Base-by-base conservation (phyloP, 768 basidiomycete genomes). In the Suillus brevipes region DNA sequence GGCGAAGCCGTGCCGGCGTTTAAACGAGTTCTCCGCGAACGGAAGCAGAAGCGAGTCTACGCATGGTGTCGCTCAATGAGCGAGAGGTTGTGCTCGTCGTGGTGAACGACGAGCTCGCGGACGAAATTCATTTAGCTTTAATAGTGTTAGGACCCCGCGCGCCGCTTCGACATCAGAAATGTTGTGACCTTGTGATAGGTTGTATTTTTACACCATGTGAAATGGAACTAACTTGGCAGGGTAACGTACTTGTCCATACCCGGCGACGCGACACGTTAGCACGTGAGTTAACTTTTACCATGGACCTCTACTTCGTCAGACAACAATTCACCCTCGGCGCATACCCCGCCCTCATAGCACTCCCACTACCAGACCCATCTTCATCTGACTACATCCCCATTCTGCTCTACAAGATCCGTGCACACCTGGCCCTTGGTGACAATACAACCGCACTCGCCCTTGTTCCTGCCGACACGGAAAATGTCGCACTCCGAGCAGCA, bases 311-410 rank as follows among this genome's bases (percentile, higher is more conserved):
- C 75, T 83, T 87, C 68, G 78, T 88, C 76, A 89, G 87, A 74
- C 88, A 92, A 66, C 90, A 90, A 69, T 94, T 94, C 73, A 82
- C 86, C 42, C 85, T 94, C 28, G 89, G 90, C 61, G 89, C 91
- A 49, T 92, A 88, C 77, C 86, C 85, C 71, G 72, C 85, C n/a
- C 79, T 93, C 60, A 77, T 83, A 47, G 79, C 82, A 59, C 72
- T 85, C 60, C 69, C 85, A 2, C 75, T 88, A 4, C 91, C 91
- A 4, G 85, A 88, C 65, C 71, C 83, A 56, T 81, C 82, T 37
- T 89, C 89, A 6, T 79, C 85, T 18, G 88, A 92, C 69, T 90
- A 89, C 74, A 77, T 78, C 12, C 83, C 86, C 5, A 84, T 83
- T 6, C 71, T 91, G n/a, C 77, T 94, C 36, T 94, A 92, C 81